Evolutionary conservation across 2,329 filamentous ascomycete species (phyloP).

Genomic region (Trichophyton equinum): DNA sequence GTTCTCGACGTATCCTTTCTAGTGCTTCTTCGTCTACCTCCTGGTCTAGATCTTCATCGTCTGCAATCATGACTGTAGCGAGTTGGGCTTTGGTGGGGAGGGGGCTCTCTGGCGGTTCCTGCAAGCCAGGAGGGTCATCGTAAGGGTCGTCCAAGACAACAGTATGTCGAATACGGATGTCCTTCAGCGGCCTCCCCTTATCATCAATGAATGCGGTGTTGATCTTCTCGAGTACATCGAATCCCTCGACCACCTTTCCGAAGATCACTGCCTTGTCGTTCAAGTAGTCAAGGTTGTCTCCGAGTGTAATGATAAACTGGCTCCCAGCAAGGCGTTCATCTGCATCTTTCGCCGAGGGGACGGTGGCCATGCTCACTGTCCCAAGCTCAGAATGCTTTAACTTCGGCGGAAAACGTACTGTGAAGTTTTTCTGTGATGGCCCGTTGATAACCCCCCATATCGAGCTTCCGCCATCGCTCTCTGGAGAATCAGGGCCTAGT

Average conservation of each 20-base stretch:
- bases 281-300: slow-evolving; percentile 76
- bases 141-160: slow-evolving; percentile 87
- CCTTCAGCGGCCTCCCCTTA: slow-evolving; percentile 74
- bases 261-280: slow-evolving; percentile 94
- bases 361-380: slow-evolving; percentile 96
- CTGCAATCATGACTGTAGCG: slow-evolving; percentile 79
- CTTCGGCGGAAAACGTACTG: slow-evolving; percentile 72
- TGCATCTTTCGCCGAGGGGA: slow-evolving; percentile 59
- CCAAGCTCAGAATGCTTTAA: slow-evolving; percentile 80
- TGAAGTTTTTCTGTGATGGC: slow-evolving; percentile 61
- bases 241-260: slow-evolving; percentile 89
- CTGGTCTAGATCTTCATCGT: slow-evolving; percentile 71
- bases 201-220: slow-evolving; percentile 81
- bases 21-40: slow-evolving; percentile 67
- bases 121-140: slow-evolving; percentile 62
- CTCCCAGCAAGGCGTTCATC: slow-evolving; percentile 74
- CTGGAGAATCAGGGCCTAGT: slow-evolving; percentile 67
- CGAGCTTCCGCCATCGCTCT: slow-evolving; percentile 84
- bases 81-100: slow-evolving; percentile 72
- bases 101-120: slow-evolving; percentile 68
- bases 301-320: slow-evolving; percentile 87
- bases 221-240: slow-evolving; percentile 86
- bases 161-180: slow-evolving; percentile 89
- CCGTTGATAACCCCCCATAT: slow-evolving; percentile 77
- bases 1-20: slow-evolving; percentile 69